Evolutionary conservation across 768 basidiomycete genomes (phyloP).

Genomic region (Tulasnella sp.): DNA sequence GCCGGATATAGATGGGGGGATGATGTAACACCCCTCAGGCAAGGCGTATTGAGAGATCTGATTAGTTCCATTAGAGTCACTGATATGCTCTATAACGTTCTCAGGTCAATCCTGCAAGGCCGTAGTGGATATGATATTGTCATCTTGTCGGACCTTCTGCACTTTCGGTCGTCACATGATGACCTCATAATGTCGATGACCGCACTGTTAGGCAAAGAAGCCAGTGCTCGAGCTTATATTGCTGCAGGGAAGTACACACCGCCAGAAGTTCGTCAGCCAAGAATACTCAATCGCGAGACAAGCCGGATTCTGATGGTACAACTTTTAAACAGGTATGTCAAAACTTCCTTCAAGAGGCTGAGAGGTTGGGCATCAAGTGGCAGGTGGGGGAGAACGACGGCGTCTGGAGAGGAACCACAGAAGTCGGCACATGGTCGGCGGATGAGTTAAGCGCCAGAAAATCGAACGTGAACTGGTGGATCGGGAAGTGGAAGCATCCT

Average conservation of each 20-base stretch:
- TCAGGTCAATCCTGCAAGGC: neutral
- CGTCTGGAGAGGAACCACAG: slow-evolving; percentile 8
- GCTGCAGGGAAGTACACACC: slow-evolving; percentile 39
- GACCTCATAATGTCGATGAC: slow-evolving; percentile 42
- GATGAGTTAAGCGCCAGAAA: slow-evolving; percentile 14
- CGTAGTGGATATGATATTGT: slow-evolving; percentile 41
- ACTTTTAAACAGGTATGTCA: slow-evolving; percentile 6
- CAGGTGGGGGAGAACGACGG: slow-evolving; percentile 9
- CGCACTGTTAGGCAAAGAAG: slow-evolving; percentile 36
- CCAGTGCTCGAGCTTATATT: slow-evolving; percentile 41
- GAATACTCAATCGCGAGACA: neutral
- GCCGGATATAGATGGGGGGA: slow-evolving; percentile 57
- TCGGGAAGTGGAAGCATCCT: slow-evolving; percentile 9
- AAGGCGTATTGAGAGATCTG: neutral
- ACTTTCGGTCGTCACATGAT: slow-evolving; percentile 53
- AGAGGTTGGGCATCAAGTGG: slow-evolving; percentile 6
- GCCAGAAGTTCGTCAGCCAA: neutral
- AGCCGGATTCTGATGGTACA: too few relatives aligned
- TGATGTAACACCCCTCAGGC: slow-evolving; percentile 34
- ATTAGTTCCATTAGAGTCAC: neutral
- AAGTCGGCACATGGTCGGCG: slow-evolving; percentile 6
- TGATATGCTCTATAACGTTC: neutral
- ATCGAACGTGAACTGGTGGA: slow-evolving; percentile 19
- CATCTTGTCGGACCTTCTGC: slow-evolving; percentile 62
- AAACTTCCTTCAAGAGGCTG: slow-evolving; percentile 7